Evolutionary conservation across 192 early-diverging fungal genomes (phyloP).

Genomic region (Entomortierella chlamydospora): DNA sequence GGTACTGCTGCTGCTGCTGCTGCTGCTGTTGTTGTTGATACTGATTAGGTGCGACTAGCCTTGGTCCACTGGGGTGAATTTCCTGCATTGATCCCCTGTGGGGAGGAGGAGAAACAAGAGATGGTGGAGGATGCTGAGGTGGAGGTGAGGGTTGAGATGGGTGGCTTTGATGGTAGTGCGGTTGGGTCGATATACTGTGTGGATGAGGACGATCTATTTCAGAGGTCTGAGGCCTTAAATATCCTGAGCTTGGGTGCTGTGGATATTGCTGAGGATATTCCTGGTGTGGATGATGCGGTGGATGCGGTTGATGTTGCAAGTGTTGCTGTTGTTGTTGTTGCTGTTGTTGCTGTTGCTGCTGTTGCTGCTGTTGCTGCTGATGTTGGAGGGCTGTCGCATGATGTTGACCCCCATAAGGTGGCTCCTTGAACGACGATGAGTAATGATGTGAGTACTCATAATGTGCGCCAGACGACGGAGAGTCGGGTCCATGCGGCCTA

Average conservation of each 20-base stretch:
- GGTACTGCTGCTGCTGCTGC: conserved; percentile 24
- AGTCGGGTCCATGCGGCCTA: conserved; percentile 17
- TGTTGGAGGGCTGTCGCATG: conserved; percentile 13
- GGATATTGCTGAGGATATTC: conserved; percentile 25
- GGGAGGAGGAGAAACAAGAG: conserved; percentile 20
- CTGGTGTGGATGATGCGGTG: conserved; percentile 15
- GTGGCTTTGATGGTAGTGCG: conserved; percentile 25
- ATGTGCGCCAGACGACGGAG: neutral
- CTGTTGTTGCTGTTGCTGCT: conserved; percentile 12
- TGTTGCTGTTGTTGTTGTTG: conserved; percentile 29
- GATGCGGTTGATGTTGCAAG: conserved; percentile 21
- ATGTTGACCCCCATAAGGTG: conserved; percentile 2
- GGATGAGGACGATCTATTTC: conserved; percentile 25
- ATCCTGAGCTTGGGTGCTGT: conserved; percentile 16
- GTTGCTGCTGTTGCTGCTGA: conserved; percentile 26
- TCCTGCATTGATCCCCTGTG: conserved; percentile 30
- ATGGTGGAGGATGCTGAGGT: conserved; percentile 10
- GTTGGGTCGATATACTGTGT: conserved; percentile 4
- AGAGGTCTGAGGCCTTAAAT: conserved; percentile 9
- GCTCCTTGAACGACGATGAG: conserved; percentile 1
- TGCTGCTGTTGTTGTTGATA: conserved; percentile 17
- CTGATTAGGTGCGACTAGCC: neutral
- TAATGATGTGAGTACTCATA: conserved; percentile 37
- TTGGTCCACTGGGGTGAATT: conserved; percentile 11
- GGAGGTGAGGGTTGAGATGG: conserved; percentile 16